These are phyloP conservation scores for Daldinia bambusicola DNA, from an alignment of 495 filamentous ascomycete species.

Conservation along the genomic window DNA sequence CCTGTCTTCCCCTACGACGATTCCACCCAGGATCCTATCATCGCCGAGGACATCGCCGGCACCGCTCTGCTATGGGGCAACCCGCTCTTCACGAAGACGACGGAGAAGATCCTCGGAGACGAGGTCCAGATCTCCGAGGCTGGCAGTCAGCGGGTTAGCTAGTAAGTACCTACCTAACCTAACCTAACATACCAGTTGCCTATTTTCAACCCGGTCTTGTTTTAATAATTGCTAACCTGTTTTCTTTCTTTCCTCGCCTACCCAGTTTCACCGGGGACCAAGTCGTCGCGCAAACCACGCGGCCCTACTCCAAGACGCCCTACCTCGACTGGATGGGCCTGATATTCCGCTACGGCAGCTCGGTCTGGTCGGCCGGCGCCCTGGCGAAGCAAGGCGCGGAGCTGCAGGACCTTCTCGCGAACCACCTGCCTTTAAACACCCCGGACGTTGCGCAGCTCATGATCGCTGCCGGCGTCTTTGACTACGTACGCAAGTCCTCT, in stretches of 20 bases:
- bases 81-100: slow-evolving; percentile 39
- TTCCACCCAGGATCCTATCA: slow-evolving; percentile 33
- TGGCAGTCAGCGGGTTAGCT: slow-evolving; percentile 37
- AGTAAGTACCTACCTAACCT: slow-evolving; percentile 30
- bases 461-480: slow-evolving; percentile 27
- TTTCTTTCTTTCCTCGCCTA: too few relatives aligned
- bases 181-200: too few relatives aligned
- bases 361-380: slow-evolving; percentile 30
- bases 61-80: slow-evolving; percentile 40
- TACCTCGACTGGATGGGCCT: slow-evolving; percentile 24
- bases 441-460: slow-evolving; percentile 31
- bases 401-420: slow-evolving; percentile 19
- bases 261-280: slow-evolving; percentile 26
- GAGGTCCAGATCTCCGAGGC: slow-evolving; percentile 37
- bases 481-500: slow-evolving; percentile 23
- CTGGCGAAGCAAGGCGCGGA: slow-evolving; percentile 27
- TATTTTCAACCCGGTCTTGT: too few relatives aligned
- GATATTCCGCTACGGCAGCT: slow-evolving; percentile 36
- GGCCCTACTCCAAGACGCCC: slow-evolving; percentile 38
- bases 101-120: slow-evolving; percentile 34
- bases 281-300: slow-evolving; percentile 19
- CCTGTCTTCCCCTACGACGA: slow-evolving; percentile 41
- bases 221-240: too few relatives aligned
- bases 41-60: slow-evolving; percentile 45
- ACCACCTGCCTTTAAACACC: slow-evolving; percentile 22